A percentile compares a stretch with the other conserved stretches of the same genome.
Conservation (phyloP, 495 filamentous ascomycete genomes). For the Podospora australis region DNA sequence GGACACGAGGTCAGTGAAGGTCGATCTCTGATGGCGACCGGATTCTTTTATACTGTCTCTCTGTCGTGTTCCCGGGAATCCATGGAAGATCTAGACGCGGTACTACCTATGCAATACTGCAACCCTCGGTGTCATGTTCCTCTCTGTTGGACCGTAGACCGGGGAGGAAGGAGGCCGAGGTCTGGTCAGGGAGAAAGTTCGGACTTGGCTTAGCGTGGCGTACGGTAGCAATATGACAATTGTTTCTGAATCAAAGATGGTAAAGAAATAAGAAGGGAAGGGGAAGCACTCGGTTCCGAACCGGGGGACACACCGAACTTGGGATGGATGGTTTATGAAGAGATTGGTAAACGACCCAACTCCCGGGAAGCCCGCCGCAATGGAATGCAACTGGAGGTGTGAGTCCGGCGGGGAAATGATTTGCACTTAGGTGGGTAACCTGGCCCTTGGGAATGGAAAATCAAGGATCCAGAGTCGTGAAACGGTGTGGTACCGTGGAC, state of each 20-base stretch:
- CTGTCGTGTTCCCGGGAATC: not conserved
- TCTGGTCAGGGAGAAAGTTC: too few species aligned
- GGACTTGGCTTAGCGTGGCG: too few species aligned
- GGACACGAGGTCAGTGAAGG: not conserved
- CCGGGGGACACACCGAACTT: not conserved
- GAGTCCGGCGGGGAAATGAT: slow-evolving; percentile 12
- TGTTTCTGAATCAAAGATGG: too few species aligned
- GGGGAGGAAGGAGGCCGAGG: not conserved
- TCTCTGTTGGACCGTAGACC: not conserved
- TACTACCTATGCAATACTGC: not conserved
- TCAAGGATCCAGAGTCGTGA: not conserved
- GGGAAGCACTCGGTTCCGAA: not conserved
- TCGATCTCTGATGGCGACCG: not conserved
- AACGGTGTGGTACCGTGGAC: not conserved
- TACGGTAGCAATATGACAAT: too few species aligned
- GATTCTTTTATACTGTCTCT: not conserved
- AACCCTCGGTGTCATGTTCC: not conserved
- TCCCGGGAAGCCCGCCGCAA: slow-evolving; percentile 15
- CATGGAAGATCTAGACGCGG: not conserved
- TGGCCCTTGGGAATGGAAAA: slow-evolving; percentile 13
- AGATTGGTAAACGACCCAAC: slow-evolving; percentile 2
- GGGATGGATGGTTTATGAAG: not conserved
- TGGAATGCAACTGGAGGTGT: slow-evolving; percentile 22
- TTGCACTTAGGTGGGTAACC: slow-evolving; percentile 12
- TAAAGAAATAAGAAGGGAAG: not conserved